Percentiles rank a stretch among this genome's conserved stretches.
Conservation (phyloP, 2,329 filamentous ascomycete genomes). For the Alternaria triticimaculans region DNA sequence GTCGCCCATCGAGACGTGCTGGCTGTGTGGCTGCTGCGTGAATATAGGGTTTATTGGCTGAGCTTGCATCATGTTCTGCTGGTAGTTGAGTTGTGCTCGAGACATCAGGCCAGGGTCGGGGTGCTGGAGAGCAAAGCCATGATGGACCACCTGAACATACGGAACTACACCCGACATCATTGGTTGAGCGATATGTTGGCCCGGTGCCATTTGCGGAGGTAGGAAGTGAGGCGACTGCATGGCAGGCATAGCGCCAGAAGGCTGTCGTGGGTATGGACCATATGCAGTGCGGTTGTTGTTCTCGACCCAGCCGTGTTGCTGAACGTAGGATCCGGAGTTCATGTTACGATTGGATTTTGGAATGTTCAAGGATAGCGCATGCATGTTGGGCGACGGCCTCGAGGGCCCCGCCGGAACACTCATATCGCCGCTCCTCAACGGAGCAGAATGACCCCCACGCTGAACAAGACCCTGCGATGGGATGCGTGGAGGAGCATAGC, state of each 20-base stretch:
- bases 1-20: slow-evolving; percentile 31
- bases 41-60: slow-evolving; percentile 21
- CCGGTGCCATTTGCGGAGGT: slow-evolving; percentile 17
- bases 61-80: slow-evolving; percentile 11
- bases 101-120: slow-evolving; percentile 14
- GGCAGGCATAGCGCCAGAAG: slow-evolving; percentile 15
- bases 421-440: slow-evolving; percentile 2
- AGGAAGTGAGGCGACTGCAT: slow-evolving; percentile 24
- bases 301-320: slow-evolving; percentile 23
- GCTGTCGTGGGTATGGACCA: slow-evolving; percentile 20
- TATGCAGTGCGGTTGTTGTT: slow-evolving; percentile 24
- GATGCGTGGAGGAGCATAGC: not conserved
- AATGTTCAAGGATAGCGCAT: slow-evolving; percentile 10
- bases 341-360: slow-evolving; percentile 18
- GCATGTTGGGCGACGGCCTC: slow-evolving; percentile 10
- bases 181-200: slow-evolving; percentile 13
- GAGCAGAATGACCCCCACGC: not conserved
- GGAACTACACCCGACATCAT: slow-evolving; percentile 13
- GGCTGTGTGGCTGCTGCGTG: slow-evolving; percentile 11
- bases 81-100: slow-evolving; percentile 18
- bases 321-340: slow-evolving; percentile 16
- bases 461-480: slow-evolving; percentile 2
- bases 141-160: slow-evolving; percentile 17
- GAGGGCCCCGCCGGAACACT: not conserved
- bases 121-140: slow-evolving; percentile 19